Evolutionary conservation across 2,329 filamentous ascomycete species (phyloP).

Genomic region (Colletotrichum godetiae): DNA sequence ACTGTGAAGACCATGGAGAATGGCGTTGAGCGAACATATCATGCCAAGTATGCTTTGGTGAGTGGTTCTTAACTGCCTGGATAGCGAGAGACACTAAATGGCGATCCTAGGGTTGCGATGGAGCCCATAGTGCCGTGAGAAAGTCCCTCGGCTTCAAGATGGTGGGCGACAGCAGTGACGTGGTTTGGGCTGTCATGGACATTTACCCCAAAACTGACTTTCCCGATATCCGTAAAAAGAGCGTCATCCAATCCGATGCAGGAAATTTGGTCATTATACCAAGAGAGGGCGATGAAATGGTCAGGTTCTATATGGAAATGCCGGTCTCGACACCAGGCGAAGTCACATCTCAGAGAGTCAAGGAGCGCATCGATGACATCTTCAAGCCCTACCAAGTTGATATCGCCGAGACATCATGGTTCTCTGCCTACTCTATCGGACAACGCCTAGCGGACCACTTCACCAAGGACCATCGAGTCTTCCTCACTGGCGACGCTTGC

Average conservation of each 20-base stretch:
- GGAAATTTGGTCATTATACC: constrained; percentile 76
- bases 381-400: constrained; percentile 68
- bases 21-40: constrained; percentile 44
- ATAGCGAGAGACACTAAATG: neutral
- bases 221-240: constrained; percentile 70
- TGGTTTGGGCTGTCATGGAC: constrained; percentile 69
- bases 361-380: constrained; percentile 63
- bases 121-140: constrained; percentile 63
- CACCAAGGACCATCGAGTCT: constrained; percentile 75
- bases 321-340: constrained; percentile 58
- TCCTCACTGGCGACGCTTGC: constrained; percentile 80
- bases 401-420: constrained; percentile 75
- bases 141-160: constrained; percentile 65
- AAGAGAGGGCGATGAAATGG: constrained; percentile 67
- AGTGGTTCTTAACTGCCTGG: neutral
- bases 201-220: constrained; percentile 67
- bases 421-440: constrained; percentile 80
- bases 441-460: constrained; percentile 78
- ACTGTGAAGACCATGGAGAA: constrained; percentile 48
- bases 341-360: constrained; percentile 62
- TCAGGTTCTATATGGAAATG: constrained; percentile 76
- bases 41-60: constrained; percentile 25
- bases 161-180: constrained; percentile 68
- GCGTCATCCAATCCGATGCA: constrained; percentile 62
- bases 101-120: constrained; percentile 49